These are phyloP conservation scores for Tetrapisispora phaffii DNA, from an alignment of 805 yeast genomes.

Conservation along the genomic window DNA sequence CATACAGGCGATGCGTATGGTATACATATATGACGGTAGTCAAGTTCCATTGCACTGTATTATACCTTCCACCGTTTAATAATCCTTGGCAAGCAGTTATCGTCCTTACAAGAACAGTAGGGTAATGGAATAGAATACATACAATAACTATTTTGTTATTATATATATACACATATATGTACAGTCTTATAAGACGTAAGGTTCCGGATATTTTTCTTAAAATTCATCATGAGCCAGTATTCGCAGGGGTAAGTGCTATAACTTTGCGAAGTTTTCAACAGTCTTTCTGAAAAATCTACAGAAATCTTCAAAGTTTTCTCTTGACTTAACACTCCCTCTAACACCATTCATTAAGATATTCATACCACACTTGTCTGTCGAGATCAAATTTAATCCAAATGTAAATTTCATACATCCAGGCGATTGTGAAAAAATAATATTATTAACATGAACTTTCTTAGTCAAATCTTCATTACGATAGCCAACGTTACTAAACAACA, in stretches of 20 bases:
- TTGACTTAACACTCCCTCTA: conserved; percentile 8
- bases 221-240: no score
- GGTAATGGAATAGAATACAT: no score
- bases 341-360: conserved; percentile 13
- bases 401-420: conserved; percentile 17
- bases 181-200: no score
- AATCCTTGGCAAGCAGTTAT: background rate
- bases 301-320: conserved; percentile 1
- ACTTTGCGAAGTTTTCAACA: background rate
- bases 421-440: conserved; percentile 18
- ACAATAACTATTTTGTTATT: no score
- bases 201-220: no score
- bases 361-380: conserved; percentile 19
- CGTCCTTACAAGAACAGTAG: background rate
- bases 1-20: no score
- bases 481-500: conserved; percentile 22
- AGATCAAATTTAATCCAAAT: conserved; percentile 12
- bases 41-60: no score
- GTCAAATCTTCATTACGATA: conserved; percentile 5
- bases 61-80: no score
- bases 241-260: background rate
- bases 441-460: conserved; percentile 5
- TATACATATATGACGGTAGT: no score
- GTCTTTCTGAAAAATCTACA: conserved; percentile 1
- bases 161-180: no score